Base-by-base conservation (phyloP, 768 basidiomycete species). In the Pisolithus tinctorius region DNA sequence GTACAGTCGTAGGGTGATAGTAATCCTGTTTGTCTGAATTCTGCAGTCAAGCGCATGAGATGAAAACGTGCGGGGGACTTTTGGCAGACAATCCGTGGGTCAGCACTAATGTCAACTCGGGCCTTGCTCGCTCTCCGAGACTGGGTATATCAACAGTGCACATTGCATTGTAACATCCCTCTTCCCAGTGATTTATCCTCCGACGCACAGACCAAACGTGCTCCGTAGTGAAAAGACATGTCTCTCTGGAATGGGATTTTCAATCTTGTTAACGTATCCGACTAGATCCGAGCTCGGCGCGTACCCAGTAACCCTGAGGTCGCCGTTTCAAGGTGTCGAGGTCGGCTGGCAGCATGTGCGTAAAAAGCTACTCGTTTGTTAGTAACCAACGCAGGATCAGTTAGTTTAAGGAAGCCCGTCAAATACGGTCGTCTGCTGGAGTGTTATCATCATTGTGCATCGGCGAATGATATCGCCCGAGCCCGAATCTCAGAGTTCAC, bases 11-110 rank as follows among this genome's bases (percentile, higher is more conserved):
- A 3, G 53, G 39, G 17, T 68, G 62, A 39, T 64, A 69, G 30
- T 58, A 69, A 31, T 58, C 48, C 53, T 67, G 67, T 42, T 68
- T 67, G n/a, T 62, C 67, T 67, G 38, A 34, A 14, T 53, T 57
- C 29, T 66, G 58, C 26, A 20, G 27, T 26, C 20, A 6, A 3
- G 23, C 16, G 3, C 6, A 43, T 17, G n/a, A 4, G 16, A 50
- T 25, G 1, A 50, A 29, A 43, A 30, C 3, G 6, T 23, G 20
- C 6, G 42, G 23, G 34, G 17, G 20, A 49, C 65, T 56, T 25
- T 69, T 67, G 60, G 23, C 65, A 1, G 66, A 51, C 20, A 69
- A 5, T 1, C 65, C 63, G 38, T 67, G 65, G 0, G 61, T 60
- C 45, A 67, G 37, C 17, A 67, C 45, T 8, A 67, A 47, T 11